Evolutionary conservation across 768 basidiomycete species (phyloP).

Genomic region (Imleria badia): DNA sequence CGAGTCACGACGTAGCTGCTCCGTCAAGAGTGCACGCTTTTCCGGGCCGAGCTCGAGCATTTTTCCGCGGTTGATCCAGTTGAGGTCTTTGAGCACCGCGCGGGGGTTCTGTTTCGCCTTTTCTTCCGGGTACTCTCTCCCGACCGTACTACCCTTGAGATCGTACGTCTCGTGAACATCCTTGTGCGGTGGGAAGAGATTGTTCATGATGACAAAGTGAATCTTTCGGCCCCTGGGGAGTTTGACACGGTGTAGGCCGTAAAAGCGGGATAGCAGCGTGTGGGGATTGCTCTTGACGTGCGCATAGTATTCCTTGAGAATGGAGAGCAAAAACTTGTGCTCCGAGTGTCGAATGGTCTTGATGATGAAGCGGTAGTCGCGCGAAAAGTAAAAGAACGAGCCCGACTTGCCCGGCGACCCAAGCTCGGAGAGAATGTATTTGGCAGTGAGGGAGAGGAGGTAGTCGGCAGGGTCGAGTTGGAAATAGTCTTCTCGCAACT

Average conservation of each 20-base stretch:
- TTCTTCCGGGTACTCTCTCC: conserved; percentile 84
- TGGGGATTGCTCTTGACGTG: conserved; percentile 92
- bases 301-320: conserved; percentile 79
- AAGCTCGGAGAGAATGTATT: conserved; percentile 97
- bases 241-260: conserved; percentile 97
- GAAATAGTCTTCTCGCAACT: conserved; percentile 91
- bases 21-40: conserved; percentile 86
- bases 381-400: conserved; percentile 98
- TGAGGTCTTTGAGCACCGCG: conserved; percentile 93
- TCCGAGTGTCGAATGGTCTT: conserved; percentile 96
- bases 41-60: conserved; percentile 92
- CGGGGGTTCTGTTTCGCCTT: conserved; percentile 73
- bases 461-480: conserved; percentile 97
- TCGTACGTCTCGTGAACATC: conserved; percentile 99
- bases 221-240: conserved; percentile 92
- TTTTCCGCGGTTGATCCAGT: conserved; percentile 86
- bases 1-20: conserved; percentile 86
- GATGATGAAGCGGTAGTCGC: conserved; percentile 99
- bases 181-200: conserved; percentile 95
- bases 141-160: conserved; percentile 92
- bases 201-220: conserved; percentile 99
- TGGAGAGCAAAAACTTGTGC: conserved; percentile 87
- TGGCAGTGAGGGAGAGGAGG: conserved; percentile 91
- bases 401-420: conserved; percentile 98
- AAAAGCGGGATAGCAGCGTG: conserved; percentile 90